phyloP scores from a whole-genome alignment of 2,329 filamentous ascomycete species.

The Cercospora brassicicola region DNA sequence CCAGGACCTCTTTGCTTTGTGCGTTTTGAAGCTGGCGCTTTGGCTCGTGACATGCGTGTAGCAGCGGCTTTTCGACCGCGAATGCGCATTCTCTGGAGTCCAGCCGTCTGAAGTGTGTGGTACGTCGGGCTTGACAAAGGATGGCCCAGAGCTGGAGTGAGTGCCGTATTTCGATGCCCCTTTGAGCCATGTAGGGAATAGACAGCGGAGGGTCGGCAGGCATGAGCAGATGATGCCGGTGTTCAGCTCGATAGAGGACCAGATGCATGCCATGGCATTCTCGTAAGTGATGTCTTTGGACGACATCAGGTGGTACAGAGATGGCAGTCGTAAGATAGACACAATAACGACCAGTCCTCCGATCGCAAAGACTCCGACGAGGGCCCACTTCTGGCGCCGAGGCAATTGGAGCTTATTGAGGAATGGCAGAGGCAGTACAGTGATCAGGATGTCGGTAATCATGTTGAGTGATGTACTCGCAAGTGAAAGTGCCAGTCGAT shows the following conservation, averaged over 20 bases:
- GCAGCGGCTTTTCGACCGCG: not conserved
- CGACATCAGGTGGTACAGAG: constrained; percentile 30
- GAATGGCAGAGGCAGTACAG: constrained; percentile 38
- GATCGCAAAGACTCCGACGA: constrained; percentile 39
- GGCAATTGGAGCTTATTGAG: constrained; percentile 38
- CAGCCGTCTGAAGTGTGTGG: not conserved
- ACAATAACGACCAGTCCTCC: constrained; percentile 37
- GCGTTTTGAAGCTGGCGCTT: not conserved
- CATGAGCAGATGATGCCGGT: constrained; percentile 41
- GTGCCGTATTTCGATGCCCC: not conserved
- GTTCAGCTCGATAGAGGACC: constrained; percentile 41
- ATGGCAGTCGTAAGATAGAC: constrained; percentile 36
- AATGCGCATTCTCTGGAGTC: not conserved
- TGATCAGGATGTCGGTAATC: constrained; percentile 40
- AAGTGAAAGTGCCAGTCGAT: constrained; percentile 27
- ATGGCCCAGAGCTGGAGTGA: not conserved
- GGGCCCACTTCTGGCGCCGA: constrained; percentile 35
- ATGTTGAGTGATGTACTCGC: constrained; percentile 41
- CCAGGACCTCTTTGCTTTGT: not conserved
- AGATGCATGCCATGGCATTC: constrained; percentile 35
- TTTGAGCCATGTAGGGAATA: constrained; percentile 39
- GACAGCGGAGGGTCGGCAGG: constrained; percentile 40
- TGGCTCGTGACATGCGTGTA: constrained; percentile 2
- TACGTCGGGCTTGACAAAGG: not conserved
- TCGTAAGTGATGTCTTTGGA: constrained; percentile 34